These are phyloP conservation scores for Pythium diclinum DNA, from an alignment of 352 stramenopile genomes.

Conservation along the genomic window DNA sequence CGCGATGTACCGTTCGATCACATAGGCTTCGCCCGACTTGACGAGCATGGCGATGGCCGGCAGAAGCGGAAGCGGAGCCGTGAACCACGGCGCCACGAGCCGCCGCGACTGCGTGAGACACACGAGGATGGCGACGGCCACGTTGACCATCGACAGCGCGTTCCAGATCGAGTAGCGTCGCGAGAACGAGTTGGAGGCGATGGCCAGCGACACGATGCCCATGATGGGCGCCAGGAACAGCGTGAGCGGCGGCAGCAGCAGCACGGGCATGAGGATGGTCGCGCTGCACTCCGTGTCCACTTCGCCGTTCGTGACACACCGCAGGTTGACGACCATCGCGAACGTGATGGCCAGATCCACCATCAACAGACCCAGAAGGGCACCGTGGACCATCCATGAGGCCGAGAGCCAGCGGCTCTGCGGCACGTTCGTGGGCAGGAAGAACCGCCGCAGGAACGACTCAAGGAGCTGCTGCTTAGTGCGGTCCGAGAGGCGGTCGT, in stretches of 20 bases:
- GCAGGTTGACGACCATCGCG: constrained; percentile 75
- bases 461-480: constrained; percentile 36
- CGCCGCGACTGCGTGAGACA: constrained; percentile 63
- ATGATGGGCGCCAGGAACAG: constrained; percentile 70
- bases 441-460: constrained; percentile 43
- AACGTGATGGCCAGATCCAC: constrained; percentile 78
- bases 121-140: constrained; percentile 60
- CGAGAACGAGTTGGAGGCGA: constrained; percentile 67
- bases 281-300: constrained; percentile 67
- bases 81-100: constrained; percentile 80
- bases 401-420: constrained; percentile 50
- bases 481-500: constrained; percentile 52
- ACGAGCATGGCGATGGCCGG: constrained; percentile 60
- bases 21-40: constrained; percentile 63
- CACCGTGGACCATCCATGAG: constrained; percentile 67
- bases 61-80: constrained; percentile 62
- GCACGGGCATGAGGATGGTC: constrained; percentile 68
- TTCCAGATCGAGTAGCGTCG: constrained; percentile 79
- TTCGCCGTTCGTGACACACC: constrained; percentile 71
- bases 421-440: constrained; percentile 58
- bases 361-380: constrained; percentile 64
- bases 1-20: constrained; percentile 75
- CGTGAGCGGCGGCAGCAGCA: constrained; percentile 65
- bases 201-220: constrained; percentile 68
- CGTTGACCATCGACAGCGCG: constrained; percentile 72